Percentiles rank a stretch among this genome's conserved stretches.
These are phyloP conservation scores for Trypanosoma melophagium DNA, from an alignment of 208 protist genomes.

Conservation along the genomic window DNA sequence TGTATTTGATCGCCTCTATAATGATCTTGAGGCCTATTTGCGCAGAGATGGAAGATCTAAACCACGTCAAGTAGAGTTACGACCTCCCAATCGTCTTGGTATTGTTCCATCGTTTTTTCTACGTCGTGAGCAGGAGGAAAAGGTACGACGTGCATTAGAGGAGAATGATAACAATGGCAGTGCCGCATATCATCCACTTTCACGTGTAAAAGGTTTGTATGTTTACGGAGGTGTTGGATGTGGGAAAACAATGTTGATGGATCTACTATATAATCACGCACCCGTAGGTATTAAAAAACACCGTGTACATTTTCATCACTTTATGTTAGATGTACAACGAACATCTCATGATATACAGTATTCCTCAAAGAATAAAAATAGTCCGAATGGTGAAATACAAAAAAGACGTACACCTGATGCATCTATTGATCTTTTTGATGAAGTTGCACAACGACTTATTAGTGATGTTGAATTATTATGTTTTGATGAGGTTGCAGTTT, in stretches of 20 bases:
- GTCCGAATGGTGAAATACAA: conserved; percentile 37
- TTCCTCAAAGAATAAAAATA: conserved; percentile 45
- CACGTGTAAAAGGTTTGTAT: conserved; percentile 90
- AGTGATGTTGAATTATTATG: conserved; percentile 91
- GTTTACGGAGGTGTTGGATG: conserved; percentile 95
- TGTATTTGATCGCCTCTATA: conserved; percentile 85
- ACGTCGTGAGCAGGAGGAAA: conserved; percentile 71
- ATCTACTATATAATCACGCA: conserved; percentile 91
- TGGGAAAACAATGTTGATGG: conserved; percentile 96
- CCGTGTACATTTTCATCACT: conserved; percentile 95
- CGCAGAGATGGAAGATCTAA: conserved; percentile 33
- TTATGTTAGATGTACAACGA: conserved; percentile 95
- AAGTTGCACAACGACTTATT: conserved; percentile 86
- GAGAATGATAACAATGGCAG: conserved; percentile 11
- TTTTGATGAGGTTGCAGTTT: conserved; percentile 94
- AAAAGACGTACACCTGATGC: conserved; percentile 62
- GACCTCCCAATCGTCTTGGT: conserved; percentile 80
- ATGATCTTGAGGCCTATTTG: conserved; percentile 64
- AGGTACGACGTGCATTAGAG: conserved; percentile 52
- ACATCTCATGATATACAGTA: conserved; percentile 72
- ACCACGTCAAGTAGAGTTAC: conserved; percentile 67
- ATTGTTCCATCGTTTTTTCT: conserved; percentile 79
- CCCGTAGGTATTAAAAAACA: conserved; percentile 78
- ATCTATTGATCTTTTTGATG: conserved; percentile 77
- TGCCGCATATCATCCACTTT: conserved; percentile 66